Conservation (phyloP, 352 stramenopile species). For the Nothophytophthora sp. region DNA sequence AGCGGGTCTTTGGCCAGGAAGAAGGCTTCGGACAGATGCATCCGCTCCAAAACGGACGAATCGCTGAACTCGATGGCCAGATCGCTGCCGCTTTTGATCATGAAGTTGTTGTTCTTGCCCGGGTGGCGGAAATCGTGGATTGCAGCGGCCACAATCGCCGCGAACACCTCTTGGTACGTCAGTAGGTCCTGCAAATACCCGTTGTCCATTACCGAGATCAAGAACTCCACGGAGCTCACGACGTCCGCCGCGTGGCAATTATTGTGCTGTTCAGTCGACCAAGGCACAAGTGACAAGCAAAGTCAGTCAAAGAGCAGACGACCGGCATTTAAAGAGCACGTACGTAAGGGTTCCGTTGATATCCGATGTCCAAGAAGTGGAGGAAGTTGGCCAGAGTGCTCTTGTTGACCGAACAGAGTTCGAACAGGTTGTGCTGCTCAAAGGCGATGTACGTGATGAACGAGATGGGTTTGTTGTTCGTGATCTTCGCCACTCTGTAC, state of each 20-base stretch:
- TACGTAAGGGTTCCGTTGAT: conserved; percentile 83
- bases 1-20: conserved; percentile 64
- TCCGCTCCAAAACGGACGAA: conserved; percentile 79
- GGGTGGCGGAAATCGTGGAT: conserved; percentile 87
- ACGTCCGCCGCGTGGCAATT: conserved; percentile 81
- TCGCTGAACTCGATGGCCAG: conserved; percentile 86
- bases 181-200: conserved; percentile 81
- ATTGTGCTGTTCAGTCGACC: conserved; percentile 63
- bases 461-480: conserved; percentile 72
- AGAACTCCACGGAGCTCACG: conserved; percentile 79
- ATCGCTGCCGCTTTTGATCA: conserved; percentile 74
- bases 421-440: conserved; percentile 83
- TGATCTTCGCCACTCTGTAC: conserved; percentile 55
- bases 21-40: conserved; percentile 87
- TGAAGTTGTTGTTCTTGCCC: conserved; percentile 88
- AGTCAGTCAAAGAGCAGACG: conserved; percentile 1
- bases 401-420: conserved; percentile 72
- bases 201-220: conserved; percentile 81
- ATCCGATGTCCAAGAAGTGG: conserved; percentile 79
- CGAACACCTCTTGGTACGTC: conserved; percentile 82
- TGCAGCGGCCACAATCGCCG: conserved; percentile 73
- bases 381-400: conserved; percentile 80
- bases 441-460: conserved; percentile 87
- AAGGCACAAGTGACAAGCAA: neutral
- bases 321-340: conserved; percentile 8